phyloP scores from a whole-genome alignment of 768 basidiomycete genomes.

The Leccinellum rugosiceps region DNA sequence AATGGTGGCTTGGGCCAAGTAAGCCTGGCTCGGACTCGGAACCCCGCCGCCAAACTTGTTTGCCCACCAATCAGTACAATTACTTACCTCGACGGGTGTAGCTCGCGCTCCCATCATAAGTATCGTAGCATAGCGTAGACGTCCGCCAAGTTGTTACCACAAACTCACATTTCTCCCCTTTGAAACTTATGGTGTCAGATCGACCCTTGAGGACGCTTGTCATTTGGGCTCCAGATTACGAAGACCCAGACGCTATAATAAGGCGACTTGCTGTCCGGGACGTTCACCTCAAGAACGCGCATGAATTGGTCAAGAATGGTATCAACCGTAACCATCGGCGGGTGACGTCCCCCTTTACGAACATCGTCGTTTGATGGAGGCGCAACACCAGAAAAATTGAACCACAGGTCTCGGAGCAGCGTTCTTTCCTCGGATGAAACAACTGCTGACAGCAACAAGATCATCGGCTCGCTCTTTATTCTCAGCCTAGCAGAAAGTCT shows the following conservation, averaged over 20 bases:
- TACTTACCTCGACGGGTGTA: not conserved
- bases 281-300: conserved; percentile 46
- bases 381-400: not conserved
- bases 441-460: conserved; percentile 45
- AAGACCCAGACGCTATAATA: conserved; percentile 50
- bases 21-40: too few species aligned
- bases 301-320: conserved; percentile 34
- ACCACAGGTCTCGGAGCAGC: conserved; percentile 52
- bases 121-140: not conserved
- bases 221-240: conserved; percentile 65
- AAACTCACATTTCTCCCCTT: not conserved
- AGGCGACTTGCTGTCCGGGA: conserved; percentile 51
- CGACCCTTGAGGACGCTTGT: conserved; percentile 36
- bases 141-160: not conserved
- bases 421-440: conserved; percentile 54
- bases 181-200: conserved; percentile 15
- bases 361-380: conserved; percentile 5
- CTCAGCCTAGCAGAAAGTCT: conserved; percentile 51
- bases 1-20: not conserved
- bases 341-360: not conserved
- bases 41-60: not conserved
- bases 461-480: conserved; percentile 56
- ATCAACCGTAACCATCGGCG: conserved; percentile 45
- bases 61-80: conserved; percentile 6
- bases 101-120: not conserved